Conservation (phyloP, 108 stramenopile species). For the Cyclotella atomus region DNA sequence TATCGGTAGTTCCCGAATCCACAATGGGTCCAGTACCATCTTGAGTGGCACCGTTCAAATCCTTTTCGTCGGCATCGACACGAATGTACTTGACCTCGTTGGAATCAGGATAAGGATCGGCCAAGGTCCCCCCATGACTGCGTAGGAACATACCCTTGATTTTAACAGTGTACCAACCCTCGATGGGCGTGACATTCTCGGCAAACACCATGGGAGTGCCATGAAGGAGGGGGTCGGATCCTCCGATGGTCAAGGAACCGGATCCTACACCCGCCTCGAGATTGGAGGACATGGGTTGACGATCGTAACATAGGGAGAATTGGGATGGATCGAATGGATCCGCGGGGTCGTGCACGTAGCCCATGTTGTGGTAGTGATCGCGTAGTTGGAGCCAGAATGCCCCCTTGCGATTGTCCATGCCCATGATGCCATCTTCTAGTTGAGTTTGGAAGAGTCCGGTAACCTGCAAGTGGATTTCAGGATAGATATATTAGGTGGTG, state of each 20-base stretch:
- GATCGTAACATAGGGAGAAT: constrained; percentile 71
- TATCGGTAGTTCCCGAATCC: constrained; percentile 66
- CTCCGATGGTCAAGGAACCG: constrained; percentile 46
- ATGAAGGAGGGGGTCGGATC: constrained; percentile 36
- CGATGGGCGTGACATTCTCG: constrained; percentile 28
- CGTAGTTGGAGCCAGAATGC: constrained; percentile 72
- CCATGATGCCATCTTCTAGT: constrained; percentile 94
- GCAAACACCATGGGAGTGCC: constrained; percentile 50
- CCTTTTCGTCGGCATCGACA: constrained; percentile 22
- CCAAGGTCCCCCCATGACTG: constrained; percentile 38
- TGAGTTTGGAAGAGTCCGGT: constrained; percentile 91
- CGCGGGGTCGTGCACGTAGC: not conserved
- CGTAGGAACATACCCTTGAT: constrained; percentile 39
- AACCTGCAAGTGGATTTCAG: too few species aligned
- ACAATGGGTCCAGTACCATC: constrained; percentile 37
- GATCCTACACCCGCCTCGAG: constrained; percentile 42
- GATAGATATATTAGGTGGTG: too few species aligned
- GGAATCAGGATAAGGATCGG: not conserved
- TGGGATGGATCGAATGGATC: constrained; percentile 48
- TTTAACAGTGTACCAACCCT: constrained; percentile 36
- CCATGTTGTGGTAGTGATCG: constrained; percentile 29
- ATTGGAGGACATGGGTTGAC: constrained; percentile 37
- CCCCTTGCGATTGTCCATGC: constrained; percentile 50
- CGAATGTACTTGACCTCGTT: constrained; percentile 3
- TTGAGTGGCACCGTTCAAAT: constrained; percentile 14